Conservation (phyloP, 2,329 filamentous ascomycete genomes). For the Neopestalotiopsis rosae region DNA sequence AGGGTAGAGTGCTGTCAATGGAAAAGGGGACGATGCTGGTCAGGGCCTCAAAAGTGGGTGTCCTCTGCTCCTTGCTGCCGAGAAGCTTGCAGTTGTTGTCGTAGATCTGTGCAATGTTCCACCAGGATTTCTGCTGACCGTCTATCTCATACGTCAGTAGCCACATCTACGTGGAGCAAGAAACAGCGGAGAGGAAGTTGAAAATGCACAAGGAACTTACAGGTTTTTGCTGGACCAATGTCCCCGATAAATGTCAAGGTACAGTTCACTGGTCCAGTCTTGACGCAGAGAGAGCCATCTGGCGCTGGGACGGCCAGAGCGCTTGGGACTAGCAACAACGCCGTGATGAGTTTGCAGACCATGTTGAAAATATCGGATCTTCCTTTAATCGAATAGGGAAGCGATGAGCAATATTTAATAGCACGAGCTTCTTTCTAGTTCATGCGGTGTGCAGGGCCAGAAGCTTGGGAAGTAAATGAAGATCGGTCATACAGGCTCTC, state of each 20-base stretch:
- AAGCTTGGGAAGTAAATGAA: background rate
- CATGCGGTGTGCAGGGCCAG: background rate
- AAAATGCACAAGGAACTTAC: background rate
- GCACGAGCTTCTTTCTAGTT: background rate
- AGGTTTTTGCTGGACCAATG: background rate
- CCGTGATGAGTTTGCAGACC: background rate
- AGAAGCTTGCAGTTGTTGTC: background rate
- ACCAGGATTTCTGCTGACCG: background rate
- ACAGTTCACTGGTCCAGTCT: background rate
- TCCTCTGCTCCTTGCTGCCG: background rate
- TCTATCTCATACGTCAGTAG: background rate
- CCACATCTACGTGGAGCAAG: background rate
- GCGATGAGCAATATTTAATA: background rate
- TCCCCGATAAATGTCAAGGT: background rate
- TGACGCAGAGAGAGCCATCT: background rate
- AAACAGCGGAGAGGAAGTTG: background rate
- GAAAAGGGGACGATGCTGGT: background rate
- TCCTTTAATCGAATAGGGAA: background rate
- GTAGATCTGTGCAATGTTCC: background rate
- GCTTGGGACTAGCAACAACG: background rate
- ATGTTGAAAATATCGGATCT: background rate
- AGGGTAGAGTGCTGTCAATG: constrained; percentile 7
- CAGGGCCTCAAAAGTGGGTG: background rate
- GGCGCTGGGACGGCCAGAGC: background rate
- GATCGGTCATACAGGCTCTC: background rate